phyloP scores from a whole-genome alignment of 805 yeast genomes.

The Schwanniomyces occidentalis region DNA sequence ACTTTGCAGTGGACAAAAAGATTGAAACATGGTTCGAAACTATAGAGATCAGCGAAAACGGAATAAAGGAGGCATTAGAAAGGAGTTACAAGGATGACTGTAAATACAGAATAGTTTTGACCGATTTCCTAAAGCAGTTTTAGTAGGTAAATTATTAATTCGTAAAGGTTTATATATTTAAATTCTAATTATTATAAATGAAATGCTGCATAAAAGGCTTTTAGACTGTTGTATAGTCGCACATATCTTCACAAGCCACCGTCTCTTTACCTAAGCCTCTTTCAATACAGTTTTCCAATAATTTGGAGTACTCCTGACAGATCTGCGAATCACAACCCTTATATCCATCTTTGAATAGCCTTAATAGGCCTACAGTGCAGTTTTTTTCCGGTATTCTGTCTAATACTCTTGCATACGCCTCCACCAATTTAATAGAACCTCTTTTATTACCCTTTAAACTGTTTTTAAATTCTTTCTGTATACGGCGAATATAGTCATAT shows the following conservation, averaged over 20 bases:
- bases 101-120: constrained; percentile 56
- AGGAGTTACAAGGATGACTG: constrained; percentile 34
- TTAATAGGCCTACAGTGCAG: constrained; percentile 54
- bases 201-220: too few relatives aligned
- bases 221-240: constrained; percentile 5
- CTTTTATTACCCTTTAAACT: constrained; percentile 3
- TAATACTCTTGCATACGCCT: constrained; percentile 36
- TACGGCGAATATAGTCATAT: constrained; percentile 49
- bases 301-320: constrained; percentile 53
- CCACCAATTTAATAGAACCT: constrained; percentile 1
- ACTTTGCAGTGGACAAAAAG: constrained; percentile 37
- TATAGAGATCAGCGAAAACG: constrained; percentile 33
- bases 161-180: too few relatives aligned
- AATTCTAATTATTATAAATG: too few relatives aligned
- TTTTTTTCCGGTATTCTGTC: constrained; percentile 43
- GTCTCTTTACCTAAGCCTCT: constrained; percentile 49
- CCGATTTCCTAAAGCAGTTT: too few relatives aligned
- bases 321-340: constrained; percentile 51
- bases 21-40: constrained; percentile 37
- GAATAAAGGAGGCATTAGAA: constrained; percentile 33
- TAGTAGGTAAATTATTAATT: too few relatives aligned
- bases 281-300: constrained; percentile 52
- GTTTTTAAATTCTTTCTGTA: constrained; percentile 34
- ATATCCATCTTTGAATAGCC: constrained; percentile 34
- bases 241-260: constrained; percentile 13